These are phyloP conservation scores for Colletotrichum tropicale DNA, from an alignment of 2,329 filamentous ascomycete species.

Conservation along the genomic window DNA sequence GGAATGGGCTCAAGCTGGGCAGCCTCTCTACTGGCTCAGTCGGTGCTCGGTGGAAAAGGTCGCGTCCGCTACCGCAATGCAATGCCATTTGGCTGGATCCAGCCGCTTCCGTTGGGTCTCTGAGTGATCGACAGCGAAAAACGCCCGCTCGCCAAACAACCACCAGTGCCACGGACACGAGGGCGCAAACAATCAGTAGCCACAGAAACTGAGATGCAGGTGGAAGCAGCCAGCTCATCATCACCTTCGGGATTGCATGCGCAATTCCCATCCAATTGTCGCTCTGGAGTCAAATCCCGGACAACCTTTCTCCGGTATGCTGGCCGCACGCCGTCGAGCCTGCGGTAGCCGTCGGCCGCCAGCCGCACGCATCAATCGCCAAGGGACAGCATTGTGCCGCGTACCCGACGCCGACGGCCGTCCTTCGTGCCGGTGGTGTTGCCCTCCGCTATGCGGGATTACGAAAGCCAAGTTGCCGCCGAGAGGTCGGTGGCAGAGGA, in stretches of 20 bases:
- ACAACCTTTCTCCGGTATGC: not conserved
- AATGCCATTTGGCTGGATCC: not conserved
- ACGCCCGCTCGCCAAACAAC: not conserved
- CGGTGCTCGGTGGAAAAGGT: not conserved
- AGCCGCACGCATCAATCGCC: not conserved
- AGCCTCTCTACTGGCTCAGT: not conserved
- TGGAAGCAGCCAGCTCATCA: not conserved
- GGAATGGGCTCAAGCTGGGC: not conserved
- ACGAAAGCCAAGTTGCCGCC: not conserved
- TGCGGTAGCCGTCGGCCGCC: slow-evolving; percentile 4
- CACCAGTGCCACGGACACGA: not conserved
- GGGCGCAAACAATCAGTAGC: not conserved
- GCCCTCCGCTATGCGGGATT: not conserved
- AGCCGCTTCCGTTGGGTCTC: not conserved
- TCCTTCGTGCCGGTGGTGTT: not conserved
- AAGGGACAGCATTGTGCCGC: not conserved
- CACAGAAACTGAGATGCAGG: not conserved
- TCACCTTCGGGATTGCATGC: not conserved
- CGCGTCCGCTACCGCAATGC: not conserved
- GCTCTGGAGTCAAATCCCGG: not conserved
- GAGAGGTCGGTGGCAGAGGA: not conserved
- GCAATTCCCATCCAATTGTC: not conserved
- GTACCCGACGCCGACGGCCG: slow-evolving; percentile 3
- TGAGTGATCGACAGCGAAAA: not conserved
- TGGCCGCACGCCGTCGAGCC: not conserved